phyloP scores from a whole-genome alignment of 306 rosid species.

The Castanopsis chinensis region DNA sequence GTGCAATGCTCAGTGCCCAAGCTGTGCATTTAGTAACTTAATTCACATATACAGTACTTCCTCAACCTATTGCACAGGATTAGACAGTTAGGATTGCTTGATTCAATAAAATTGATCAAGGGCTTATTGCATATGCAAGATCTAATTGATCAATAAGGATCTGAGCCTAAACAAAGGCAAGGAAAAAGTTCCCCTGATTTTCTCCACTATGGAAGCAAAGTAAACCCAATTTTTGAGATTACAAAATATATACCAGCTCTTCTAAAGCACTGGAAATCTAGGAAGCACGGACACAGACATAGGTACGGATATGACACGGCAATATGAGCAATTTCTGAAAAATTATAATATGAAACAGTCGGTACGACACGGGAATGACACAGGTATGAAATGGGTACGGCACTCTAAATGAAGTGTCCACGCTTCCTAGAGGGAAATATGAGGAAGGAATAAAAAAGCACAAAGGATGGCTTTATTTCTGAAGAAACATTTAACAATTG shows the following conservation, averaged over 20 bases:
- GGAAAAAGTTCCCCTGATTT: neutral
- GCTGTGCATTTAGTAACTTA: neutral
- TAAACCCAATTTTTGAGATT: neutral
- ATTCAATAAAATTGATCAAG: neutral
- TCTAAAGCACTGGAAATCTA: neutral
- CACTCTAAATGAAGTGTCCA: too few species aligned
- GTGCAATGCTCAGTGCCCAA: neutral
- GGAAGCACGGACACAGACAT: too few species aligned
- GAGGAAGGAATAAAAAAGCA: slow-evolving; percentile 1
- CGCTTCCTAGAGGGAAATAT: too few species aligned
- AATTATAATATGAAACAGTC: too few species aligned
- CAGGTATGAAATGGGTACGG: too few species aligned
- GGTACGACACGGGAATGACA: too few species aligned
- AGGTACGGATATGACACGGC: too few species aligned
- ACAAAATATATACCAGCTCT: neutral
- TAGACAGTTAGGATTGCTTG: neutral
- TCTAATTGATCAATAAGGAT: neutral
- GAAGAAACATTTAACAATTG: neutral
- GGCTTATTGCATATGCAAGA: slow-evolving; percentile 1
- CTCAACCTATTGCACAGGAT: neutral
- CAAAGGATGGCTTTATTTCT: slow-evolving; percentile 11
- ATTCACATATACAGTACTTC: neutral
- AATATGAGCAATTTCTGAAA: too few species aligned
- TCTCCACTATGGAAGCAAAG: neutral
- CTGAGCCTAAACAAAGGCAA: slow-evolving; percentile 6